Base-by-base conservation (phyloP, 495 filamentous ascomycete species). In the Lasiosphaeriaceae sp. region DNA sequence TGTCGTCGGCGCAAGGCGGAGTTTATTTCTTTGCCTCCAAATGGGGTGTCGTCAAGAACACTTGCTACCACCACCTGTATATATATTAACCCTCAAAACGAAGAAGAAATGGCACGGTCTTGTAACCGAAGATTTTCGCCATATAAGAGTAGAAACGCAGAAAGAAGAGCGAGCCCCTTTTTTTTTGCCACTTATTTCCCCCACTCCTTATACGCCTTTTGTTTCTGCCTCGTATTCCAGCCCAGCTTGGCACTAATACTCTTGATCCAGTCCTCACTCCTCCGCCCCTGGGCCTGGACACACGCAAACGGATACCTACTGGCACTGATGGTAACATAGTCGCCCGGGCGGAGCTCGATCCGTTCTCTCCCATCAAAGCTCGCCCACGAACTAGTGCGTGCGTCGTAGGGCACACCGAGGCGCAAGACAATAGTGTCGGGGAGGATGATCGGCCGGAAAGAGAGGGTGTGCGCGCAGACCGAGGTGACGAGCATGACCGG, bases 291-390 rank as follows among this genome's bases (percentile, higher is more conserved):
- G 11, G 87, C 84, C 72, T 93, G 80, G 1, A 98, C 90, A 55
- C 86, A 90, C 4, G 94, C 90, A 74, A 97, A 98, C 0, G 94
- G 94, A 65, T 90, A 98, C 58, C 93, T 79, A 19, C 86, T 90
- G 2, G 95, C 95, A 47, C 89, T 92, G 46, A 98, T 90, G 0
- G 93, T 97, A 24, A 97, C 90, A 68, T 97, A 97, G 74, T 98
- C 94, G 8, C 94, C 94, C 0, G 91, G 90, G 44, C 78, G 74
- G 54, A 98, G 74, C 75, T 97, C 94, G 43, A 96, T 75, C 60
- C 90, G 84, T 71, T 96, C 90, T 66, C 90, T 84, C 11, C 94
- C 94, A 68, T 98, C 94, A 73, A 98, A 98, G 69, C 91, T 96
- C 37, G 92, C 95, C 95, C 95, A 98, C 47, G 87, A 91, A 58